These are phyloP conservation scores for Xylariaceae sp. DNA, from an alignment of 2,329 filamentous ascomycete species.

Conservation along the genomic window DNA sequence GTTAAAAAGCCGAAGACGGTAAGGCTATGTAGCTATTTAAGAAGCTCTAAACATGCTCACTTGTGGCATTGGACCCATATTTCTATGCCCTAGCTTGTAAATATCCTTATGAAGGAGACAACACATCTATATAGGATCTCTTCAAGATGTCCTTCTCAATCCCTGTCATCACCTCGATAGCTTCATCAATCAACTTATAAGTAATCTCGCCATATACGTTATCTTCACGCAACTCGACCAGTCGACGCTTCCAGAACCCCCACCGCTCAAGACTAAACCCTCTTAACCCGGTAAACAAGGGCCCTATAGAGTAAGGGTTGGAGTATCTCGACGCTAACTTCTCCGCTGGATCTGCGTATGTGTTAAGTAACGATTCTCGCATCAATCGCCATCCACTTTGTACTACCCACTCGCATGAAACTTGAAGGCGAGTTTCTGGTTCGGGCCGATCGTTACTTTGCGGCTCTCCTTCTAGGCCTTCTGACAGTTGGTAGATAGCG, in stretches of 20 bases:
- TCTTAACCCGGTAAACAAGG: neutral
- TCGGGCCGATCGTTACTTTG: neutral
- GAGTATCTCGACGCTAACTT: slow-evolving; percentile 1
- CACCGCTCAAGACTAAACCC: neutral
- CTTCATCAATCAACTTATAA: slow-evolving; percentile 3
- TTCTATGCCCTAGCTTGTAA: too few species aligned
- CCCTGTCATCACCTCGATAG: slow-evolving; percentile 3
- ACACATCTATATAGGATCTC: too few species aligned
- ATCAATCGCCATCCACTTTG: slow-evolving; percentile 3
- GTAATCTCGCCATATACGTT: neutral
- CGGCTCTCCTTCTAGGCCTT: slow-evolving; percentile 4
- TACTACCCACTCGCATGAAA: slow-evolving; percentile 3
- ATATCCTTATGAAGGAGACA: too few species aligned
- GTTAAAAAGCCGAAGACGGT: too few species aligned
- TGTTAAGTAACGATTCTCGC: slow-evolving; percentile 1
- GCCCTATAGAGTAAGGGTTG: slow-evolving; percentile 7
- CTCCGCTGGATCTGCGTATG: slow-evolving; percentile 1
- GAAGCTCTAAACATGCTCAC: too few species aligned
- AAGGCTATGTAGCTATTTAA: too few species aligned
- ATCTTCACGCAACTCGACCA: neutral
- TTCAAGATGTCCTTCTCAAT: too few species aligned
- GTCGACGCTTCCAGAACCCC: neutral
- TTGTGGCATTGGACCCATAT: too few species aligned
- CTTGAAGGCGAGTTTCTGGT: slow-evolving; percentile 2
- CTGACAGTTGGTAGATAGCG: neutral